phyloP scores from a whole-genome alignment of 2,329 filamentous ascomycete species.

The Fusarium protoensiforme region DNA sequence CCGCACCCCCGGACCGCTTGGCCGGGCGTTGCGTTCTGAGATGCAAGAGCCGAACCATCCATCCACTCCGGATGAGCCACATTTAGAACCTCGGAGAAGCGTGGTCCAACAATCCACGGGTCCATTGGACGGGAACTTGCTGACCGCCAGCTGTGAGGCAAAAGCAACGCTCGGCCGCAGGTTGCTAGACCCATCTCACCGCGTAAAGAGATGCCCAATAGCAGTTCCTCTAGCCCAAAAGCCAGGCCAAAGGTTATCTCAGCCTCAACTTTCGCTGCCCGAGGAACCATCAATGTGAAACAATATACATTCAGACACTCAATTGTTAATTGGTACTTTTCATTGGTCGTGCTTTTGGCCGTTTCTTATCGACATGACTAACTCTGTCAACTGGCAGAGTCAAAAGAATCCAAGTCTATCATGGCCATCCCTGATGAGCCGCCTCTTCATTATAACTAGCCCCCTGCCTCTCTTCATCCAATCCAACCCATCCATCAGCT shows the following conservation, averaged over 20 bases:
- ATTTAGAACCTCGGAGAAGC: neutral
- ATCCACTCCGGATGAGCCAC: neutral
- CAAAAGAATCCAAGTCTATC: neutral
- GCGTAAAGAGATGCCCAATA: neutral
- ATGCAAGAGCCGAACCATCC: neutral
- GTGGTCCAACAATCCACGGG: neutral
- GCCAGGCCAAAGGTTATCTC: neutral
- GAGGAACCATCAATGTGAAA: neutral
- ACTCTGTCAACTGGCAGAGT: neutral
- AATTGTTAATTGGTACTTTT: neutral
- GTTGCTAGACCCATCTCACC: neutral
- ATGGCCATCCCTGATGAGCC: neutral
- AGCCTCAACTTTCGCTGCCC: neutral
- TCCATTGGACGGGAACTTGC: neutral
- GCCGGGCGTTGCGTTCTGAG: slow-evolving; percentile 2
- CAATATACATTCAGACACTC: neutral
- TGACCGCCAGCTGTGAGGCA: neutral
- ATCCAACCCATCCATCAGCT: neutral
- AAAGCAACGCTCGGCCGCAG: neutral
- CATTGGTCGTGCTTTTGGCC: neutral
- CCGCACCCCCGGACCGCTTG: slow-evolving; percentile 14
- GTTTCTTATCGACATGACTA: neutral
- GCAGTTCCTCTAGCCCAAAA: neutral
- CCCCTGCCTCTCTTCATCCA: neutral
- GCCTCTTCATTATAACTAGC: slow-evolving; percentile 3